Percentiles rank a stretch among this genome's conserved stretches.
Conservation (phyloP, 768 basidiomycete species). For the Termitomyces eurrhizus region DNA sequence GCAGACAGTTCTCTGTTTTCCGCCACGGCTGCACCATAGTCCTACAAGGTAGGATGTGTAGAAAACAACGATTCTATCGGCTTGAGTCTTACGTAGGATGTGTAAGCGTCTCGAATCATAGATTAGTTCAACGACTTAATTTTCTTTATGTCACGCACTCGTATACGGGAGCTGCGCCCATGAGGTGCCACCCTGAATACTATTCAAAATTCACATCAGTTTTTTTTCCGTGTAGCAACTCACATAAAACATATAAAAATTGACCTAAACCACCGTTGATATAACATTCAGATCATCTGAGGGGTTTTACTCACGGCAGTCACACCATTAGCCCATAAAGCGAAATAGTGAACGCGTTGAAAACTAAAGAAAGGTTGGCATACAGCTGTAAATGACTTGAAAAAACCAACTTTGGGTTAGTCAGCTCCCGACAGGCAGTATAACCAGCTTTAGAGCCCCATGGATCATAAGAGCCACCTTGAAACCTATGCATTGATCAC, state of each 20-base stretch:
- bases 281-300: neutral
- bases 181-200: conserved; percentile 13
- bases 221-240: neutral
- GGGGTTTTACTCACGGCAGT: conserved; percentile 10
- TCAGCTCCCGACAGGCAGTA: conserved; percentile 12
- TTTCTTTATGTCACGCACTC: conserved; percentile 3
- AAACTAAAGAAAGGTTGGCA: conserved; percentile 5
- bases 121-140: neutral
- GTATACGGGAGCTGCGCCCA: conserved; percentile 17
- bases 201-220: neutral
- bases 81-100: conserved; percentile 11
- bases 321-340: conserved; percentile 18
- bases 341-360: conserved; percentile 15
- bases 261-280: conserved; percentile 4
- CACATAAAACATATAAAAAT: conserved; percentile 17
- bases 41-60: conserved; percentile 2
- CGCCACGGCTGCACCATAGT: conserved; percentile 15
- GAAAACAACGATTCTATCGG: neutral
- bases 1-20: conserved; percentile 14
- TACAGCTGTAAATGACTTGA: neutral
- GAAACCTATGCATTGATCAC: conserved; percentile 5
- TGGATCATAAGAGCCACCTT: conserved; percentile 14
- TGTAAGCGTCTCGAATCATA: conserved; percentile 11
- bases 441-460: conserved; percentile 16
- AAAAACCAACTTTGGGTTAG: conserved; percentile 13